These are phyloP conservation scores for Ganoderma lingzhi DNA, from an alignment of 1,284 basidiomycete species.

Conservation along the genomic window DNA sequence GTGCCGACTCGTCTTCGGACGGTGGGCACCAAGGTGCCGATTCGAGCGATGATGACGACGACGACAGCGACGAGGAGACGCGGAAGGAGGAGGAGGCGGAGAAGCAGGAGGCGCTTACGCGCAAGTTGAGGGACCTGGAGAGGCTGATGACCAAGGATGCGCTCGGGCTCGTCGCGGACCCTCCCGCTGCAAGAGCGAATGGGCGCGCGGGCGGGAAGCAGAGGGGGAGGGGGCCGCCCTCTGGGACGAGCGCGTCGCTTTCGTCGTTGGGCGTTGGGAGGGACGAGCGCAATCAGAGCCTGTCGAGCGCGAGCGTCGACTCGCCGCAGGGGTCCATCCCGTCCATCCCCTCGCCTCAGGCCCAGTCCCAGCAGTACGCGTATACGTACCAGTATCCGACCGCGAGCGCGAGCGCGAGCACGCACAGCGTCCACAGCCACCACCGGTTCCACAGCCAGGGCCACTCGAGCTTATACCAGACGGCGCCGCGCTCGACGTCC, in stretches of 20 bases:
- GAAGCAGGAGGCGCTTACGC: slow-evolving; percentile 69
- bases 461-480: background rate
- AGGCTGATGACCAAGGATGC: slow-evolving; percentile 75
- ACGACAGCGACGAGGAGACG: slow-evolving; percentile 54
- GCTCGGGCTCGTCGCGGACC: slow-evolving; percentile 71
- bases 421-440: slow-evolving; percentile 11
- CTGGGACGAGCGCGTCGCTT: slow-evolving; percentile 19
- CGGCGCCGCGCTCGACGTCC: slow-evolving; percentile 17
- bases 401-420: background rate
- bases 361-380: slow-evolving; percentile 44
- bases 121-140: slow-evolving; percentile 71
- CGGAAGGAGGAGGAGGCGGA: slow-evolving; percentile 75
- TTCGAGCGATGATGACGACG: slow-evolving; percentile 21
- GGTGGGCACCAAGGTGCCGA: slow-evolving; percentile 21
- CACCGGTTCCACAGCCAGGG: slow-evolving; percentile 19
- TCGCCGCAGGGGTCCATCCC: slow-evolving; percentile 81
- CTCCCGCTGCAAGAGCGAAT: slow-evolving; percentile 32
- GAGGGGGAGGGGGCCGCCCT: slow-evolving; percentile 56
- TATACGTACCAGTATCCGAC: slow-evolving; percentile 6
- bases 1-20: slow-evolving; percentile 39
- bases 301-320: slow-evolving; percentile 70
- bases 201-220: slow-evolving; percentile 51
- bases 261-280: slow-evolving; percentile 27
- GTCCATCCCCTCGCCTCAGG: slow-evolving; percentile 75
- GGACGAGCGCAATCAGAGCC: slow-evolving; percentile 55